Conservation (phyloP, 2,329 filamentous ascomycete species). For the Colletotrichum theobromicola region DNA sequence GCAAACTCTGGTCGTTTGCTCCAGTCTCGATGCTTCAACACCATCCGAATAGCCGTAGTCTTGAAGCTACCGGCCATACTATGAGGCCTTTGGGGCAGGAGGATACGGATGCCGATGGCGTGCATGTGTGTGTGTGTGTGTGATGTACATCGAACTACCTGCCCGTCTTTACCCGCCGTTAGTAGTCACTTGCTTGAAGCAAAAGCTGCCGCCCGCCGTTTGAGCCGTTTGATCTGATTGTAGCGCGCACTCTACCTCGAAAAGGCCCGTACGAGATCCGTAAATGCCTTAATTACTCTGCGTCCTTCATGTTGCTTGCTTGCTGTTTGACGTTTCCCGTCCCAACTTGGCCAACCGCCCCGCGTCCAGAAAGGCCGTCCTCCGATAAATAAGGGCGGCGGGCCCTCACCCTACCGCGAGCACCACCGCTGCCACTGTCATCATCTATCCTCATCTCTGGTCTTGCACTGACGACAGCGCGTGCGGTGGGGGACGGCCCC, state of each 20-base stretch:
- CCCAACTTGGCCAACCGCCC: neutral
- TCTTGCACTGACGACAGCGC: neutral
- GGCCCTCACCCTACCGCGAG: neutral
- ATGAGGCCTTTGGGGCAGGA: neutral
- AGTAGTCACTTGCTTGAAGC: neutral
- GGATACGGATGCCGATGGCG: neutral
- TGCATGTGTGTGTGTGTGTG: neutral
- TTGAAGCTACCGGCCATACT: neutral
- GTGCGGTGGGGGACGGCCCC: neutral
- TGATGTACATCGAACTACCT: conserved; percentile 7
- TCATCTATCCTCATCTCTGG: conserved; percentile 1
- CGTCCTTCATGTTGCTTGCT: neutral
- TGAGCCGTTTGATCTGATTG: neutral
- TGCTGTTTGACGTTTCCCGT: neutral
- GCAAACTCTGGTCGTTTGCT: neutral
- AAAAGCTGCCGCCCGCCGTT: neutral
- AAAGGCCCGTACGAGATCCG: neutral
- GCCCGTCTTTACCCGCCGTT: neutral
- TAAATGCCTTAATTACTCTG: neutral
- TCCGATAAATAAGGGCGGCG: neutral
- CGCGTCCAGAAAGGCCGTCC: neutral
- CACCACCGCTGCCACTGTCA: neutral
- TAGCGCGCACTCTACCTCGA: neutral
- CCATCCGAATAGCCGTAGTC: neutral
- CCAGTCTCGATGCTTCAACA: neutral